Percentiles rank a stretch among this genome's conserved stretches.
Conservation (phyloP, 2,329 filamentous ascomycete species). For the Cordyceps cicadae region DNA sequence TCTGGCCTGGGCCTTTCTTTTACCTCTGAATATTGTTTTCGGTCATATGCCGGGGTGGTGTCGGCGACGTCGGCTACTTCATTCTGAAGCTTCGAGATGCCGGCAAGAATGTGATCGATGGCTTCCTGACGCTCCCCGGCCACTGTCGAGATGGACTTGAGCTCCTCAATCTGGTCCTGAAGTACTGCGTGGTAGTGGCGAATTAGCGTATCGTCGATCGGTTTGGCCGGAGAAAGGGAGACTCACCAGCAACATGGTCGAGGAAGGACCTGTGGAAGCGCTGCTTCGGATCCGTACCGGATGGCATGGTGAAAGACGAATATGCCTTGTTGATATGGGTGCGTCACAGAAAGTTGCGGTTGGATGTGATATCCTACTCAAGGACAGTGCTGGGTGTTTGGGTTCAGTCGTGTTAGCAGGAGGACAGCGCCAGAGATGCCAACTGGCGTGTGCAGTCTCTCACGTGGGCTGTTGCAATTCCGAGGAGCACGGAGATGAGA, state of each 20-base stretch:
- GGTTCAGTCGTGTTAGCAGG: neutral
- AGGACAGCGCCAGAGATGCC: neutral
- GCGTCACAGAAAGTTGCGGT: neutral
- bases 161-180: conserved; percentile 63
- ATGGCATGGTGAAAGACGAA: conserved; percentile 20
- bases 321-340: too few species aligned
- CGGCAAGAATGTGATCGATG: conserved; percentile 69
- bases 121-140: conserved; percentile 72
- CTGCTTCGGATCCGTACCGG: conserved; percentile 46
- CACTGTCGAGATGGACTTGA: conserved; percentile 53
- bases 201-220: neutral
- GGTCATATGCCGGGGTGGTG: conserved; percentile 81
- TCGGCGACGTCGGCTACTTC: conserved; percentile 77
- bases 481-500: neutral
- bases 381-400: neutral
- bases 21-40: conserved; percentile 76
- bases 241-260: conserved; percentile 60
- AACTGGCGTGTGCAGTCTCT: neutral
- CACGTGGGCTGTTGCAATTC: neutral
- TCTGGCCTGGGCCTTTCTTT: neutral
- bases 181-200: conserved; percentile 47
- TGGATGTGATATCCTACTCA: neutral
- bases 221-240: too few species aligned
- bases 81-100: conserved; percentile 71
- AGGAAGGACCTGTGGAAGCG: conserved; percentile 81